phyloP scores from a whole-genome alignment of 2,329 filamentous ascomycete genomes.

The Hymenoscyphus occultus region DNA sequence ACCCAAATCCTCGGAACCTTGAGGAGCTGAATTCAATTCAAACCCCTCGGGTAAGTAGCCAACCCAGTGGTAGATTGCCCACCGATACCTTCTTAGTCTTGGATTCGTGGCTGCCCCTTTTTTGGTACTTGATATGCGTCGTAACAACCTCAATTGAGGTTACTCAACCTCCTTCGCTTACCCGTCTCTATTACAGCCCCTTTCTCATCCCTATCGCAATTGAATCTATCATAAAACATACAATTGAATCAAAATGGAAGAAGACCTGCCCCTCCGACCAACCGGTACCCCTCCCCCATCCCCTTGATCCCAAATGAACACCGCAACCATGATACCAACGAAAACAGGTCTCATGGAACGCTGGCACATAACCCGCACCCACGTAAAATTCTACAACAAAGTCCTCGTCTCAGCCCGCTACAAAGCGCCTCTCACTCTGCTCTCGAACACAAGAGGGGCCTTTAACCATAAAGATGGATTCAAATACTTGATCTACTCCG shows the following conservation, averaged over 20 bases:
- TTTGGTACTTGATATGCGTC: neutral
- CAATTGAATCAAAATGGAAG: neutral
- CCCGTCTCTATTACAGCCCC: neutral
- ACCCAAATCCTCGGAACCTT: neutral
- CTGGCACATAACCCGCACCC: slow-evolving; percentile 24
- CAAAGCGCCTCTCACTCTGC: slow-evolving; percentile 15
- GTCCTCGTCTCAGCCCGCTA: slow-evolving; percentile 24
- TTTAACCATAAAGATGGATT: neutral
- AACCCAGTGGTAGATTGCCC: no score
- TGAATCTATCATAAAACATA: neutral
- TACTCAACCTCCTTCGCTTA: neutral
- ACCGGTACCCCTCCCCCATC: slow-evolving; percentile 8
- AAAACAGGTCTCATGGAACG: slow-evolving; percentile 23
- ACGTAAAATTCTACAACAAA: slow-evolving; percentile 28
- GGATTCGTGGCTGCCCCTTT: no score
- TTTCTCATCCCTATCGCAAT: no score
- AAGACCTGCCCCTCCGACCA: slow-evolving; percentile 11
- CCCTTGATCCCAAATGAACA: neutral
- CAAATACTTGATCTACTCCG: slow-evolving; percentile 19
- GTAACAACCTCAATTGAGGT: neutral
- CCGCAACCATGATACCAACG: neutral
- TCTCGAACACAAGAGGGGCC: neutral
- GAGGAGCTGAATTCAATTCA: neutral
- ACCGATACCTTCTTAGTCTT: no score
- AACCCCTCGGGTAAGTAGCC: neutral